phyloP scores from a whole-genome alignment of 129 eudicot species.

The Solidago caesia region DNA sequence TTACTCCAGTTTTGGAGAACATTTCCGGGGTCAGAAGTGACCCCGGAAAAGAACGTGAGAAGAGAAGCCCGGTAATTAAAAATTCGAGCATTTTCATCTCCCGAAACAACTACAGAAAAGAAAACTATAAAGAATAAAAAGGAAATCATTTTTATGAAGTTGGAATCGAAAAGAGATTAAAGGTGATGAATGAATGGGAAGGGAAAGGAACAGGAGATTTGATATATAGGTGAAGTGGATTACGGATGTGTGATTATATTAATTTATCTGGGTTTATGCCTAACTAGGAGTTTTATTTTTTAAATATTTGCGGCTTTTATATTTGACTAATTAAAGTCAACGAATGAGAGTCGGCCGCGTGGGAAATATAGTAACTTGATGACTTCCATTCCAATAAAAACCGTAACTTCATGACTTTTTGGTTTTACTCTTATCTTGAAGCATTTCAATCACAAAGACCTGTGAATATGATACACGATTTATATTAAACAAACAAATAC shows the following conservation, averaged over 20 bases:
- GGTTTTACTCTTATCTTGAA: no score
- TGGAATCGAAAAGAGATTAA: conserved; percentile 1
- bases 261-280: conserved; percentile 49
- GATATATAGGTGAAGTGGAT: conserved; percentile 28
- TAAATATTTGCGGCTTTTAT: conserved; percentile 45
- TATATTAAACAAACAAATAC: no score
- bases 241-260: conserved; percentile 17
- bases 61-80: conserved; percentile 47
- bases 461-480: no score
- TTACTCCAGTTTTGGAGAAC: conserved; percentile 51
- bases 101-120: conserved; percentile 31
- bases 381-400: no score
- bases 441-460: no score
- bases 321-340: conserved; percentile 44
- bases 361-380: conserved; percentile 36
- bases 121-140: conserved; percentile 38
- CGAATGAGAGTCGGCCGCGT: conserved; percentile 44
- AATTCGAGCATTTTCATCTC: conserved; percentile 32
- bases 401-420: no score
- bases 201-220: conserved; percentile 32
- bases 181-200: conserved; percentile 16
- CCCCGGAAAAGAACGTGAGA: conserved; percentile 49
- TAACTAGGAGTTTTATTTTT: conserved; percentile 51
- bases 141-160: conserved; percentile 30
- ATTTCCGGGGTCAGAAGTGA: conserved; percentile 49